Evolutionary conservation across 2,329 filamentous ascomycete species (phyloP).

Genomic region (Aquanectria penicillioides): DNA sequence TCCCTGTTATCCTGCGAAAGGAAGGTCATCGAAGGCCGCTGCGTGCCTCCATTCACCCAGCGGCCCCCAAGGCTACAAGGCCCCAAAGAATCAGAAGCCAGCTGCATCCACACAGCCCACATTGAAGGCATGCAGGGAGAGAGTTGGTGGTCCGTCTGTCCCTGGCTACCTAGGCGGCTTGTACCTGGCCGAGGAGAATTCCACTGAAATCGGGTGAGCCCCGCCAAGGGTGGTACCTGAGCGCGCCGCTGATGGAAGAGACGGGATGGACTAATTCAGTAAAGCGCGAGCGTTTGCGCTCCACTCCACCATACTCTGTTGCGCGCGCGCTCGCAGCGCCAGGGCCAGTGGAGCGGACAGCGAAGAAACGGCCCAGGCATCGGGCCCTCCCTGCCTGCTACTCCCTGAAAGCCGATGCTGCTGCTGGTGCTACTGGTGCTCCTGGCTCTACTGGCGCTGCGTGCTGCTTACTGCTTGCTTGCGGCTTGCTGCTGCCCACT

Average conservation of each 20-base stretch:
- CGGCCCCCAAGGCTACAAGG: not conserved
- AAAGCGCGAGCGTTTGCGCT: slow-evolving; percentile 24
- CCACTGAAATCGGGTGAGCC: slow-evolving; percentile 15
- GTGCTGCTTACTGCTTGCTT: not conserved
- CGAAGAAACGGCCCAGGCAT: slow-evolving; percentile 15
- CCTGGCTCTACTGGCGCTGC: too few relatives aligned
- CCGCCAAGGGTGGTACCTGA: slow-evolving; percentile 16
- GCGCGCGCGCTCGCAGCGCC: slow-evolving; percentile 7
- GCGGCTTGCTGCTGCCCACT: not conserved
- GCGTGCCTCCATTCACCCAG: slow-evolving; percentile 1
- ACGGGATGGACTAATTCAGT: slow-evolving; percentile 24
- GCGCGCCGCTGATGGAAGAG: not conserved
- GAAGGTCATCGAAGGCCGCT: slow-evolving; percentile 1
- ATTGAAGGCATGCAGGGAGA: slow-evolving; percentile 20
- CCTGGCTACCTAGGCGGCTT: not conserved
- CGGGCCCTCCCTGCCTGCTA: not conserved
- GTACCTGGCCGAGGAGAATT: slow-evolving; percentile 21
- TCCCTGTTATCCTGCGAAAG: slow-evolving; percentile 6
- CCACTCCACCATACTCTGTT: slow-evolving; percentile 17
- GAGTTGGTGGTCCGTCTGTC: not conserved
- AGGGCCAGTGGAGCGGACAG: slow-evolving; percentile 9
- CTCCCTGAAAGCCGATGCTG: slow-evolving; percentile 4
- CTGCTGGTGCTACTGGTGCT: not conserved
- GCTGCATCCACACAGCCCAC: slow-evolving; percentile 8
- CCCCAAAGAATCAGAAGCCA: not conserved